Evolutionary conservation across 352 stramenopile genomes (phyloP).

Genomic region (Aphanomyces cochlioides): DNA sequence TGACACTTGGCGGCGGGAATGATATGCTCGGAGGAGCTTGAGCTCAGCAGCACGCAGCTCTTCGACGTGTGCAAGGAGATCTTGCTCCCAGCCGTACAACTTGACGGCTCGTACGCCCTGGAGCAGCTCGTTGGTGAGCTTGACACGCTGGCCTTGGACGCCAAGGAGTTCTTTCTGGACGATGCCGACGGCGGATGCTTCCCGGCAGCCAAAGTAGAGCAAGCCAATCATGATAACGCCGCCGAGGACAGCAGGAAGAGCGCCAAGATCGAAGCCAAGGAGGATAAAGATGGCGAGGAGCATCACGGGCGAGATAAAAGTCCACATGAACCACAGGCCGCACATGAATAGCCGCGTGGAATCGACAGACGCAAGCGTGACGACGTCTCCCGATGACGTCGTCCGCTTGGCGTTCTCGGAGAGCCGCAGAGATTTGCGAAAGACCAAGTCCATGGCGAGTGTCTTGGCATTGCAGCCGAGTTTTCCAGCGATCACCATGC

Average conservation of each 20-base stretch:
- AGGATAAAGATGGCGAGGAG: conserved; percentile 46
- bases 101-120: conserved; percentile 89
- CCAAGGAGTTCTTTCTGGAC: conserved; percentile 6
- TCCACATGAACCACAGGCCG: conserved; percentile 45
- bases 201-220: neutral
- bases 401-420: conserved; percentile 41
- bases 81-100: conserved; percentile 81
- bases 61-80: conserved; percentile 37
- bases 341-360: conserved; percentile 48
- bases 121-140: conserved; percentile 91
- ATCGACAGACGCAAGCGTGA: conserved; percentile 53
- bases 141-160: conserved; percentile 65
- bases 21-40: conserved; percentile 47
- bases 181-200: neutral
- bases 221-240: conserved; percentile 13
- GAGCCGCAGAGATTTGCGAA: conserved; percentile 48
- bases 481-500: conserved; percentile 45
- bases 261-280: conserved; percentile 43
- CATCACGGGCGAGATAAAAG: conserved; percentile 45
- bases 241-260: conserved; percentile 12
- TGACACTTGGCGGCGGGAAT: conserved; percentile 35
- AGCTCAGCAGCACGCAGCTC: conserved; percentile 45
- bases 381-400: conserved; percentile 51
- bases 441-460: conserved; percentile 58
- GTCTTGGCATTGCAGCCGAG: conserved; percentile 48